Percentiles rank a stretch among this genome's conserved stretches.
Conservation (phyloP, 106 monocot species). For the Acorus calamus region DNA sequence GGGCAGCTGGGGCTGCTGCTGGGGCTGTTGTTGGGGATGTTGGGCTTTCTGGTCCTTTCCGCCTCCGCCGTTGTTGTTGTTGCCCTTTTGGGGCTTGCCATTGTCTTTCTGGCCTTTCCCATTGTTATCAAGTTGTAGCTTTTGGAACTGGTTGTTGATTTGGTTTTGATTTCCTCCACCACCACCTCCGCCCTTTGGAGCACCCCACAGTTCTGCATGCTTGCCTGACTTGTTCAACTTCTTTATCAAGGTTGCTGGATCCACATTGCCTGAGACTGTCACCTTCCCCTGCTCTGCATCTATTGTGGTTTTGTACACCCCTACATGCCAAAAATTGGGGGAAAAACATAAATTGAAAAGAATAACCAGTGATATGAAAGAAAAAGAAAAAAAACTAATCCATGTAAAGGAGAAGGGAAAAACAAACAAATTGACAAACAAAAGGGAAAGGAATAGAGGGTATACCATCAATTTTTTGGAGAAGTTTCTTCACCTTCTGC, state of each 20-base stretch:
- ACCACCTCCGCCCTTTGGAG: slow-evolving; percentile 12
- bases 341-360: too few relatives aligned
- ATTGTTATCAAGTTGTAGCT: slow-evolving; percentile 20
- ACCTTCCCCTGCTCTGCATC: slow-evolving; percentile 37
- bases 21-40: background rate
- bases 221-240: slow-evolving; percentile 44
- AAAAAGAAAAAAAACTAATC: background rate
- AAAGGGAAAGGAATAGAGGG: background rate
- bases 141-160: slow-evolving; percentile 25
- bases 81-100: slow-evolving; percentile 11
- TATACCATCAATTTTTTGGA: slow-evolving; percentile 60
- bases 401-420: background rate
- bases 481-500: slow-evolving; percentile 68
- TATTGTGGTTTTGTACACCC: slow-evolving; percentile 31
- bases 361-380: too few relatives aligned
- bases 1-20: slow-evolving; percentile 10
- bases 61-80: background rate
- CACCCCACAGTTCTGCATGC: slow-evolving; percentile 28
- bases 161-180: slow-evolving; percentile 1
- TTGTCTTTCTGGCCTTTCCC: slow-evolving; percentile 15
- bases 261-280: slow-evolving; percentile 35
- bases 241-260: slow-evolving; percentile 28
- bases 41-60: slow-evolving; percentile 4
- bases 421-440: background rate
- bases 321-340: slow-evolving; percentile 1